Conservation (phyloP, 2,329 filamentous ascomycete species). For the Parastagonospora avenae region DNA sequence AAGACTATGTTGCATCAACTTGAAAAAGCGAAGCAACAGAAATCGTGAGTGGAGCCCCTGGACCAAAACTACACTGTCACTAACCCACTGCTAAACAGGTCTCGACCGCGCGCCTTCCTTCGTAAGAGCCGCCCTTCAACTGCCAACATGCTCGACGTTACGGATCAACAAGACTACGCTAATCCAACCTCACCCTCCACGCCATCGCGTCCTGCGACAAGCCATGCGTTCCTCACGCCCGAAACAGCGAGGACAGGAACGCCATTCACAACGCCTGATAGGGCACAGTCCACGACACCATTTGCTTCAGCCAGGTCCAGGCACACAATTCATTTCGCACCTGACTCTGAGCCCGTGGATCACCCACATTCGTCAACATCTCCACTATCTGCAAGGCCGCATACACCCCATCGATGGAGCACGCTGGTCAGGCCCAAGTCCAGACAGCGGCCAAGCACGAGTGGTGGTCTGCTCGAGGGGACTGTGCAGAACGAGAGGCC, state of each 20-base stretch:
- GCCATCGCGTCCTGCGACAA: slow-evolving; percentile 8
- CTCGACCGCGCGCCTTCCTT: slow-evolving; percentile 12
- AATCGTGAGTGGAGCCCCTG: slow-evolving; percentile 16
- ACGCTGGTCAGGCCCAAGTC: slow-evolving; percentile 10
- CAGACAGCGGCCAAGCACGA: slow-evolving; percentile 21
- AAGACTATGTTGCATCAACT: slow-evolving; percentile 39
- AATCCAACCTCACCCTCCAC: slow-evolving; percentile 6
- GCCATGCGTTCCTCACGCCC: not conserved
- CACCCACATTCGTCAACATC: slow-evolving; percentile 5
- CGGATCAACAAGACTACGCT: not conserved
- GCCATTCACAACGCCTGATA: no score
- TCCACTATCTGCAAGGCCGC: not conserved
- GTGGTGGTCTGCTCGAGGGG: slow-evolving; percentile 5
- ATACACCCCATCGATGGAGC: slow-evolving; percentile 4
- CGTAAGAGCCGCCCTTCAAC: slow-evolving; percentile 14
- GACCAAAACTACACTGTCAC: not conserved
- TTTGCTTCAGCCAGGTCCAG: not conserved
- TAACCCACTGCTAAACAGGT: slow-evolving; percentile 7
- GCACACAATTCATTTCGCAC: slow-evolving; percentile 5
- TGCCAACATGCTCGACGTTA: not conserved
- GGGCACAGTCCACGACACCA: not conserved
- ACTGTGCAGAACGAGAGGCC: slow-evolving; percentile 7
- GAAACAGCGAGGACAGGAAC: not conserved
- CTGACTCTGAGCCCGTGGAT: not conserved
- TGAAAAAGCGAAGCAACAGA: slow-evolving; percentile 34